Evolutionary conservation across 2,329 filamentous ascomycete species (phyloP), one percentile per base, ranked within the genome.

Genomic region (Alternaria gansuensis): DNA sequence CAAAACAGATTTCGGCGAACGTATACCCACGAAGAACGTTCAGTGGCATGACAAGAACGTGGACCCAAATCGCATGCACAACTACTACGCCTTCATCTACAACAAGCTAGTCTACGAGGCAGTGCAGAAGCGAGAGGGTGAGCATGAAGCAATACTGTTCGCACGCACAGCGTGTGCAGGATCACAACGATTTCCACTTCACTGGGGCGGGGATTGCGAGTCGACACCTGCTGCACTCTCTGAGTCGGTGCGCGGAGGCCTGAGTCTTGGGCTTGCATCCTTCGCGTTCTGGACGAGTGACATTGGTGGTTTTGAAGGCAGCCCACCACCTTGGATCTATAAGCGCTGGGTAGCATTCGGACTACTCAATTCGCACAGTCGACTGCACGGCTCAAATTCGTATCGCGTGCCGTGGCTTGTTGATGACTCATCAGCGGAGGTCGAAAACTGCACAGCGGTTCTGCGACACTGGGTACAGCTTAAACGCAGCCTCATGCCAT

Each of bases 301-400:
- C 69, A 90, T 90, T 65, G 88, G 88, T 48, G 88, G 88, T 0
- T 90, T 92, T 66, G 89, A 92, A 70, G 89, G 89, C 3, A 83
- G 78, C 4, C 89, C 89, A 3, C 83, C 82, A 2, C 87, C 86
- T 0, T 88, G 86, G 79, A 85, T 92, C 67, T 92, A 92, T 77
- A 92, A 91, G 78, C 86, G 89, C 48, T 92, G 89, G 89, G 88
- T 91, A 5, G 88, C 88, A n/a, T 90, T 91, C 74, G 89, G 89
- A 0, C 81, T 91, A 1, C 78, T 92, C 39, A 90, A 88, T 65
- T 86, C 85, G 9, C 89, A 92, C 75, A 90, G 87, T 36, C 84
- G 89, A 13, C 82, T 92, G 10, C 89, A 92, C 72, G 89, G 89
- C 2, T 88, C 86, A 50, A 85, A 82, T 60, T 89, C 86, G 3